phyloP scores from a whole-genome alignment of 768 basidiomycete genomes.

The Phaffia australis region DNA sequence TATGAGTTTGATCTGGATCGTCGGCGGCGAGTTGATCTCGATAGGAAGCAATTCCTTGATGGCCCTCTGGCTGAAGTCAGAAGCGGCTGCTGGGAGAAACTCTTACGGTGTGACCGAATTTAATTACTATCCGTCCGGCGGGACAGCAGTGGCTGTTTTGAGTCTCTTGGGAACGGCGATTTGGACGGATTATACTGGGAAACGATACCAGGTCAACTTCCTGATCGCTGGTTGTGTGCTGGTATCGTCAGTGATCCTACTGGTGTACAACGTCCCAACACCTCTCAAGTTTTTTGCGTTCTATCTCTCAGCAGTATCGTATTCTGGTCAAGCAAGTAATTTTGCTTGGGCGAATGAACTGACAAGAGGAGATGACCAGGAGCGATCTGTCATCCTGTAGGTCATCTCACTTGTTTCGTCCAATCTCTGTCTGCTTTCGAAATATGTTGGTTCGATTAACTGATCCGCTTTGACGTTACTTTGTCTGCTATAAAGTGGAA shows the following conservation, averaged over 20 bases:
- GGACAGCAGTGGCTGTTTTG: constrained; percentile 3
- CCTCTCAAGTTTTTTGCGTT: constrained; percentile 3
- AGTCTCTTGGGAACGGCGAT: not conserved
- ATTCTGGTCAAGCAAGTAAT: constrained; percentile 12
- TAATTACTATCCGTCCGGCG: constrained; percentile 11
- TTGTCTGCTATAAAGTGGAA: no score
- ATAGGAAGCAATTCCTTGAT: constrained; percentile 1
- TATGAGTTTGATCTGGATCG: constrained; percentile 1
- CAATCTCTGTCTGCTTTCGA: no score
- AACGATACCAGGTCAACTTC: constrained; percentile 12
- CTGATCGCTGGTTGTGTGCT: constrained; percentile 2
- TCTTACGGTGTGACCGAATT: not conserved
- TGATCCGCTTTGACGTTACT: no score
- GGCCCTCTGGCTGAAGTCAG: constrained; percentile 3
- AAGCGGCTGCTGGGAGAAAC: not conserved
- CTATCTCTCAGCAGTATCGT: constrained; percentile 1
- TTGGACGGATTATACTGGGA: constrained; percentile 11
- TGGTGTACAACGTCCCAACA: constrained; percentile 9
- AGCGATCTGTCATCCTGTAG: constrained; percentile 2
- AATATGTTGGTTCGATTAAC: no score
- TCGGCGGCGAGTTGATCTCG: not conserved
- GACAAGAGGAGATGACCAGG: constrained; percentile 7
- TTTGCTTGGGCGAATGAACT: constrained; percentile 16
- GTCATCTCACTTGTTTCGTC: no score
- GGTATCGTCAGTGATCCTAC: constrained; percentile 3